A percentile compares a stretch with the other conserved stretches of the same genome.
Evolutionary conservation across 768 basidiomycete species (phyloP).

Genomic region (Sporobolomyces roseus): DNA sequence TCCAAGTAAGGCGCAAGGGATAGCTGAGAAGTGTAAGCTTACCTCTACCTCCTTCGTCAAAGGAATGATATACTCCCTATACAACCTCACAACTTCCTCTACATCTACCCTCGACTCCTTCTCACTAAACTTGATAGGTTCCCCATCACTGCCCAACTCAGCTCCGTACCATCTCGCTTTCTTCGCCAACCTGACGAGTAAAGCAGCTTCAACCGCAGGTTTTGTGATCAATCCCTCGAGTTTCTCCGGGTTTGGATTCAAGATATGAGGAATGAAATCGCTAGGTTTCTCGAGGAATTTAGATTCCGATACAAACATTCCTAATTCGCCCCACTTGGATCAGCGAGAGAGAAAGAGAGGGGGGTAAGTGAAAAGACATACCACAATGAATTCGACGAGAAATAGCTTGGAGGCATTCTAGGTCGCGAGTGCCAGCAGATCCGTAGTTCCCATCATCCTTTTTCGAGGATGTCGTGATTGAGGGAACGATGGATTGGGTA

Average conservation of each 20-base stretch:
- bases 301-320: slow-evolving; percentile 97
- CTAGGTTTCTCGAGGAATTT: slow-evolving; percentile 85
- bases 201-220: slow-evolving; percentile 82
- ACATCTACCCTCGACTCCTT: slow-evolving; percentile 70
- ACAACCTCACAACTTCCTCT: slow-evolving; percentile 85
- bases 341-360: not conserved
- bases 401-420: slow-evolving; percentile 96
- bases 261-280: slow-evolving; percentile 88
- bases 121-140: slow-evolving; percentile 44
- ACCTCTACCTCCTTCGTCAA: slow-evolving; percentile 99
- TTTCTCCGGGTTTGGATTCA: slow-evolving; percentile 64
- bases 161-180: slow-evolving; percentile 75
- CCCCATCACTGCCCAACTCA: slow-evolving; percentile 71
- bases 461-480: slow-evolving; percentile 81
- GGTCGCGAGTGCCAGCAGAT: slow-evolving; percentile 85
- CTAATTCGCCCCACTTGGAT: slow-evolving; percentile 51
- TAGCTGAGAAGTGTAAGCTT: too few relatives aligned
- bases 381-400: slow-evolving; percentile 98
- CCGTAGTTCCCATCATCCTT: slow-evolving; percentile 97
- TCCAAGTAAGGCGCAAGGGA: too few relatives aligned
- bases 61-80: slow-evolving; percentile 93
- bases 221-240: slow-evolving; percentile 91
- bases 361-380: slow-evolving; percentile 46
- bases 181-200: slow-evolving; percentile 76
- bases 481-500: slow-evolving; percentile 79